A percentile compares a stretch with the other conserved stretches of the same genome.
phyloP scores from a whole-genome alignment of 208 protist species.

The Trypanosoma vivax region DNA sequence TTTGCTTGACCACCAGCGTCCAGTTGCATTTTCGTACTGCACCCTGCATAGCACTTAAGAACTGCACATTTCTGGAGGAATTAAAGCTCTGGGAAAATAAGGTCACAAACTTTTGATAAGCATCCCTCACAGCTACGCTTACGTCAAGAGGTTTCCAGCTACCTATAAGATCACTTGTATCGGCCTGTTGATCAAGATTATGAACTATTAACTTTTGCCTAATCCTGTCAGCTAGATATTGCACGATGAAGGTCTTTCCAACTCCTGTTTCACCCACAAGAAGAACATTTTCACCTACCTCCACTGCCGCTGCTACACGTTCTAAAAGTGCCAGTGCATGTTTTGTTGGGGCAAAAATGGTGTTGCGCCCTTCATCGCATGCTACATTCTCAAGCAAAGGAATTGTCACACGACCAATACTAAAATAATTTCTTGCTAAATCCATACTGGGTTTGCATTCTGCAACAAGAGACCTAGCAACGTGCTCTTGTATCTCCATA shows the following conservation, averaged over 20 bases:
- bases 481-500: conserved; percentile 50
- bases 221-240: conserved; percentile 86
- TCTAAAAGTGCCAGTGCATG: conserved; percentile 94
- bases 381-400: conserved; percentile 29
- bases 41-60: conserved; percentile 63
- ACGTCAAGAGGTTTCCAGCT: conserved; percentile 99
- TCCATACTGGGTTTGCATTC: conserved; percentile 60
- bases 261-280: conserved; percentile 98
- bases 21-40: conserved; percentile 58
- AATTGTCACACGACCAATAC: conserved; percentile 56
- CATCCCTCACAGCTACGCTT: conserved; percentile 44
- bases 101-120: conserved; percentile 83
- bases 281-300: conserved; percentile 93
- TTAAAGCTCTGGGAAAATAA: conserved; percentile 95
- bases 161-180: conserved; percentile 98
- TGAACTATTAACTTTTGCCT: conserved; percentile 93
- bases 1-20: conserved; percentile 48
- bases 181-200: conserved; percentile 99
- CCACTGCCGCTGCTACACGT: conserved; percentile 87
- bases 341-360: conserved; percentile 94
- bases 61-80: conserved; percentile 64
- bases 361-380: conserved; percentile 40
- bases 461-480: conserved; percentile 57
- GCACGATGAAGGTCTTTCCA: conserved; percentile 92
- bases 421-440: conserved; percentile 34